Evolutionary conservation across 805 yeast genomes (phyloP).

Genomic region (Nakazawaea ishiwadae): DNA sequence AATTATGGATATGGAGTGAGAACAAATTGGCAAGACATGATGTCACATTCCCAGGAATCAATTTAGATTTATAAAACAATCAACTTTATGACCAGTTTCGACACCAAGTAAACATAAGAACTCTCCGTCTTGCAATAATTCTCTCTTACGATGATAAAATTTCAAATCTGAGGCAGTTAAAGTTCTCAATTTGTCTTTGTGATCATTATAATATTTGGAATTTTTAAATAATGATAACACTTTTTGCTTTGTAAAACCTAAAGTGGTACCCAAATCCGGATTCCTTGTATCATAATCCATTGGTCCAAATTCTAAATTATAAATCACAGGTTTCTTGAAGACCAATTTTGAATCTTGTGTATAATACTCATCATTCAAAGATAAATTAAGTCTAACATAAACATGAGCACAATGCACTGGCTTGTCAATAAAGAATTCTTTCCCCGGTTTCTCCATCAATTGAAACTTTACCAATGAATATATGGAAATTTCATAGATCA

Average conservation of each 20-base stretch:
- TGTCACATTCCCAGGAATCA: constrained; percentile 9
- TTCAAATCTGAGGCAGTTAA: constrained; percentile 26
- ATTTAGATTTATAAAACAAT: constrained; percentile 25
- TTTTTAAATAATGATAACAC: constrained; percentile 52
- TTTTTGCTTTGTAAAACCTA: constrained; percentile 56
- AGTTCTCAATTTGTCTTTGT: constrained; percentile 13
- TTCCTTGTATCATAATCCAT: constrained; percentile 66
- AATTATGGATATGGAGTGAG: constrained; percentile 22
- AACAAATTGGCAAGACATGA: constrained; percentile 3
- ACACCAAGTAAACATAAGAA: constrained; percentile 48
- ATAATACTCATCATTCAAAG: constrained; percentile 17
- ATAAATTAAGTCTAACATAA: constrained; percentile 46
- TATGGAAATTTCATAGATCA: constrained; percentile 20
- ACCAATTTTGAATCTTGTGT: constrained; percentile 12
- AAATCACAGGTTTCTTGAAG: constrained; percentile 37
- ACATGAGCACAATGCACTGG: constrained; percentile 81
- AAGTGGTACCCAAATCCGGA: constrained; percentile 66
- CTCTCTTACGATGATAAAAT: constrained; percentile 29
- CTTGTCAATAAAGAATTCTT: constrained; percentile 61
- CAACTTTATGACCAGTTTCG: constrained; percentile 45
- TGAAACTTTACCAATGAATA: constrained; percentile 20
- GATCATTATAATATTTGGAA: constrained; percentile 22
- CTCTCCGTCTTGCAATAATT: constrained; percentile 34
- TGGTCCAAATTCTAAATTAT: constrained; percentile 76
- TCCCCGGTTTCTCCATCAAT: constrained; percentile 21